These are phyloP conservation scores for Phytophthora tentaculata DNA, from an alignment of 352 stramenopile genomes.

Conservation along the genomic window DNA sequence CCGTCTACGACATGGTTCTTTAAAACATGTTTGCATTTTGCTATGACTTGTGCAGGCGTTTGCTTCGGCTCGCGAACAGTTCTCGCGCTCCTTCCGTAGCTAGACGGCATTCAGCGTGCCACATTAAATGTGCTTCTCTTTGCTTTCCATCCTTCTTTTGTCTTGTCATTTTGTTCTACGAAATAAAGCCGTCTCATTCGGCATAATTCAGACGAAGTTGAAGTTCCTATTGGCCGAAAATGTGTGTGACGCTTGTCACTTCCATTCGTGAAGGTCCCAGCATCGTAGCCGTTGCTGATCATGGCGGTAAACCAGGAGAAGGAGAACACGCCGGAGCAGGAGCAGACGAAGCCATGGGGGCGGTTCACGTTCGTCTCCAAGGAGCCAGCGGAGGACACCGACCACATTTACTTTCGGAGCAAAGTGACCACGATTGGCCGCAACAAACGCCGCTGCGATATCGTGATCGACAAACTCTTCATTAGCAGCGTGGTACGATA, in stretches of 20 bases:
- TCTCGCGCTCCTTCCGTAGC: conserved; percentile 89
- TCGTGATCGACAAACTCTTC: conserved; percentile 62
- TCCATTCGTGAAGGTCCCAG: conserved; percentile 11
- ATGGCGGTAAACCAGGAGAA: conserved; percentile 20
- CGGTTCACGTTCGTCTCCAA: conserved; percentile 71
- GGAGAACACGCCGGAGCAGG: conserved; percentile 8
- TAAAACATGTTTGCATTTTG: too few relatives aligned
- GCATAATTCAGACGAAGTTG: conserved; percentile 3
- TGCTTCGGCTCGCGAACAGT: conserved; percentile 85
- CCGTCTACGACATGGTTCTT: too few relatives aligned
- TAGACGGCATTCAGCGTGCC: conserved; percentile 42
- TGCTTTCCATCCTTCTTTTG: conserved; percentile 15
- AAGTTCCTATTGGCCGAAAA: conserved; percentile 25
- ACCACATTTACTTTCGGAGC: conserved; percentile 69
- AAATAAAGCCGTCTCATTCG: conserved; percentile 10
- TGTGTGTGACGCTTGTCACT: conserved; percentile 29
- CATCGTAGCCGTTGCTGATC: not conserved
- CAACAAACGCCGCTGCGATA: conserved; percentile 49
- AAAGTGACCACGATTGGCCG: conserved; percentile 60
- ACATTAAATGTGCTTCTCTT: conserved; percentile 30
- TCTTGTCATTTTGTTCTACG: too few relatives aligned
- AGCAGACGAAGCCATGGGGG: conserved; percentile 46
- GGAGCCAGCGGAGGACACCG: conserved; percentile 51
- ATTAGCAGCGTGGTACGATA: conserved; percentile 72
- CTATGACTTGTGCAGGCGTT: conserved; percentile 60